Conservation (phyloP, 805 yeast genomes). For the Geotrichum ghanense region DNA sequence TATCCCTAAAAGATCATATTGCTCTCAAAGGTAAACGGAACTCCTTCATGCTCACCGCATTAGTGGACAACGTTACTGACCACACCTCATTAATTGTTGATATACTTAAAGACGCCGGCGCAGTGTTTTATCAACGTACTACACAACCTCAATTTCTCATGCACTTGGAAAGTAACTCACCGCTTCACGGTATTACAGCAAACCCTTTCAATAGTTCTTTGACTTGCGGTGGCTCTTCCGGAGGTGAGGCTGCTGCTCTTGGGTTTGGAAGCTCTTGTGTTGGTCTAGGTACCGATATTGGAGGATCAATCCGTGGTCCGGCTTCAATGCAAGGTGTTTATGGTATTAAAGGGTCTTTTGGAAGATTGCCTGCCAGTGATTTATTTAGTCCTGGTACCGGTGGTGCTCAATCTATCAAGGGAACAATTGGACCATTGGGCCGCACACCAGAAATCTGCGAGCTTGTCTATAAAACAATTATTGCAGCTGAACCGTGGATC, state of each 20-base stretch:
- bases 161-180: constrained; percentile 41
- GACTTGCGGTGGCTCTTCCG: constrained; percentile 42
- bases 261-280: constrained; percentile 34
- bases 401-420: constrained; percentile 43
- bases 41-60: not conserved
- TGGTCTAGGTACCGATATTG: constrained; percentile 43
- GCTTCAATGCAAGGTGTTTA: constrained; percentile 33
- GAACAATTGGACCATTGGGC: constrained; percentile 47
- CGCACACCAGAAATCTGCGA: constrained; percentile 39
- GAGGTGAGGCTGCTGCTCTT: constrained; percentile 42
- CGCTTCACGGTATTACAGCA: constrained; percentile 34
- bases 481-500: constrained; percentile 31
- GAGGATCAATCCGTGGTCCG: constrained; percentile 41
- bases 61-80: constrained; percentile 28
- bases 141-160: constrained; percentile 42
- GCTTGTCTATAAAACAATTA: constrained; percentile 33
- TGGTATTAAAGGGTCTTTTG: constrained; percentile 34
- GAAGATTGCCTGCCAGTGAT: constrained; percentile 28
- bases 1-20: constrained; percentile 29
- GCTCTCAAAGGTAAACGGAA: not conserved
- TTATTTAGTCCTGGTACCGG: constrained; percentile 34
- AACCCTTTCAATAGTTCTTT: constrained; percentile 35
- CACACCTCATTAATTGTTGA: constrained; percentile 29
- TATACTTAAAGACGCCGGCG: constrained; percentile 36
- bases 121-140: constrained; percentile 44